phyloP scores from a whole-genome alignment of 1,284 basidiomycete species.

The Ustilago curta region DNA sequence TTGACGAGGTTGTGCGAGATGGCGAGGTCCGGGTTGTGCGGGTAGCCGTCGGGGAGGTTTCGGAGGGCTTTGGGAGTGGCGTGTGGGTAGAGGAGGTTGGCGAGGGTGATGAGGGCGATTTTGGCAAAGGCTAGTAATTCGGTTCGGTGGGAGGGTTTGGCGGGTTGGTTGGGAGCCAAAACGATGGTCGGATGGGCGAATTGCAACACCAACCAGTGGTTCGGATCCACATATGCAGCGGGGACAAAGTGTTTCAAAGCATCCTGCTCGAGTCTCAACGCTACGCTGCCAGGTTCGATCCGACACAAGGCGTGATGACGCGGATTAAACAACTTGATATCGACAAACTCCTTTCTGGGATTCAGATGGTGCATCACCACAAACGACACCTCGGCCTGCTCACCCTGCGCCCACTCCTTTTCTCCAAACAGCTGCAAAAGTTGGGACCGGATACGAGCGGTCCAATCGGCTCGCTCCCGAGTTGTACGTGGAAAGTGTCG shows the following conservation, averaged over 20 bases:
- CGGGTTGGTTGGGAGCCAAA: neutral
- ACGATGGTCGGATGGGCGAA: conserved; percentile 1
- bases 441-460: neutral
- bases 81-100: neutral
- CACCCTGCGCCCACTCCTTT: neutral
- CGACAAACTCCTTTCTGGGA: conserved; percentile 6
- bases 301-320: neutral
- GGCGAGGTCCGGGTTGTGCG: conserved; percentile 2
- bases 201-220: conserved; percentile 4
- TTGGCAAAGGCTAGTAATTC: neutral
- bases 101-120: neutral
- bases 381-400: conserved; percentile 7
- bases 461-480: neutral
- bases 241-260: neutral
- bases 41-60: conserved; percentile 1
- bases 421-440: neutral
- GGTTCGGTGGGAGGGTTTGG: no score
- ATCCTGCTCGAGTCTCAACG: neutral
- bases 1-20: neutral
- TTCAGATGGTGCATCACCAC: neutral
- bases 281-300: neutral
- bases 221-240: conserved; percentile 6
- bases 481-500: neutral
- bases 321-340: neutral
- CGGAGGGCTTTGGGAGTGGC: neutral